Conservation (phyloP, 2,329 filamentous ascomycete genomes). For the Stachybotrys chartarum region DNA sequence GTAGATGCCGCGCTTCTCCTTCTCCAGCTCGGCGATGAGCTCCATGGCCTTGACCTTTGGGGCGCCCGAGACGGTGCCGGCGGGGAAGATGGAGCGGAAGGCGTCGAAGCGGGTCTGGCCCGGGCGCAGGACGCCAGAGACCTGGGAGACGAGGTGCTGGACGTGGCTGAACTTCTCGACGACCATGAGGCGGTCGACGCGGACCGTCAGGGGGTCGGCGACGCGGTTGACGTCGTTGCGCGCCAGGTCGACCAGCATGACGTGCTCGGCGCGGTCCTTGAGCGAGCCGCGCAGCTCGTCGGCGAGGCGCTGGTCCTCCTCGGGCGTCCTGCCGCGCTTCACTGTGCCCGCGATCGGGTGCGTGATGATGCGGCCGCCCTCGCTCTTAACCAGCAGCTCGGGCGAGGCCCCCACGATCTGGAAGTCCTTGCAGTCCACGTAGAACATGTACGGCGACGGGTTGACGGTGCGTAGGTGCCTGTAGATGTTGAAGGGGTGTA, state of each 20-base stretch:
- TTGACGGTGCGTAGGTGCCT: slow-evolving; percentile 94
- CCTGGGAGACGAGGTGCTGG: slow-evolving; percentile 93
- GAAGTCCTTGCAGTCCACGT: slow-evolving; percentile 84
- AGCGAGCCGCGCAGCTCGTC: slow-evolving; percentile 69
- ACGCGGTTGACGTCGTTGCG: slow-evolving; percentile 96
- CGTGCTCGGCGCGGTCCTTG: slow-evolving; percentile 91
- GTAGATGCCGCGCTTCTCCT: slow-evolving; percentile 91
- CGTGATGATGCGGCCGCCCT: slow-evolving; percentile 80
- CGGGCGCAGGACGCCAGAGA: slow-evolving; percentile 78
- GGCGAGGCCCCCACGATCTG: slow-evolving; percentile 93
- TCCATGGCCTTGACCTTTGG: slow-evolving; percentile 98
- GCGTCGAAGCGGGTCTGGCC: slow-evolving; percentile 90
- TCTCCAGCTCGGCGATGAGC: slow-evolving; percentile 87
- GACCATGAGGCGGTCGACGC: slow-evolving; percentile 90
- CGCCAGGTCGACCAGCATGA: slow-evolving; percentile 95
- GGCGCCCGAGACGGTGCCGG: slow-evolving; percentile 89
- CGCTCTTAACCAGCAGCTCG: slow-evolving; percentile 88
- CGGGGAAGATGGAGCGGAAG: slow-evolving; percentile 93
- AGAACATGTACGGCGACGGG: slow-evolving; percentile 95
- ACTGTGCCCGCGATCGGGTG: slow-evolving; percentile 97
- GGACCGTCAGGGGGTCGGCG: slow-evolving; percentile 81
- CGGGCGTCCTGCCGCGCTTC: slow-evolving; percentile 70
- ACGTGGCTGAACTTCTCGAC: slow-evolving; percentile 95
- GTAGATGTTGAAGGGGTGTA: slow-evolving; percentile 98
- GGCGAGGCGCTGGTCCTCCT: slow-evolving; percentile 76